Base-by-base conservation (phyloP, 2,329 filamentous ascomycete species). In the Fusarium begoniae region DNA sequence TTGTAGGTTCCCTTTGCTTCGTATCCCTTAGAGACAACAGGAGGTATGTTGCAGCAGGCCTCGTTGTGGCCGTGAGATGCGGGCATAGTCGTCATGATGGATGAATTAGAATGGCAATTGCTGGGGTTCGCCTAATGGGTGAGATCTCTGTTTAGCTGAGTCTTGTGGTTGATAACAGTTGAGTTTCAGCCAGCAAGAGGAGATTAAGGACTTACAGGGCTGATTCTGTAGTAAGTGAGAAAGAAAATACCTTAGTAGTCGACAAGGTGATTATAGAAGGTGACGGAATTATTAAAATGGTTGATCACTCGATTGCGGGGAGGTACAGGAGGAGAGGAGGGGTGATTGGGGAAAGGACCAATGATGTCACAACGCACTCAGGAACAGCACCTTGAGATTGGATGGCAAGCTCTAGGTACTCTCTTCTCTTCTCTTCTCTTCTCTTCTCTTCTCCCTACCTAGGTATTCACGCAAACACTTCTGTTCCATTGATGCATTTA, bases 11-110 rank as follows among this genome's bases (percentile, higher is more conserved):
- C 90, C 82, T 89, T 89, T 41, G 82, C 79, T 59, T 85, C 77
- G 80, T 91, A 91, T 18, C 85, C 87, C 73, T 86, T 85, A 11
- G 85, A 79, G n/a, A 90, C 82, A 50, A 91, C 85, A 12, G 90
- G 88, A 14, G 90, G 87, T 58, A 90, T 84, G 78, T 87, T 89
- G 80, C 88, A 90, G 84, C 88, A 90, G 77, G 88, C 85, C 80
- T 85, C 82, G 78, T 84, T 88, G 80, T 90, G 88, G 80, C 87
- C 88, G 78, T 85, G 83, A 67, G 85, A 83, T 28, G 86, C 86
- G 47, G 84, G 84, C 85, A 87, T 87, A 40, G 84, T 82, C 77
- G 86, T 86, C 86, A 88, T 88, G 74, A 44, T 75, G 75, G 73
- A 69, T 65, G 62, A 47, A 50, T 54, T 53, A 50, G 30, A 24